These are phyloP conservation scores for Cardamine occulta DNA, from an alignment of 345 rosid genomes.

Conservation along the genomic window DNA sequence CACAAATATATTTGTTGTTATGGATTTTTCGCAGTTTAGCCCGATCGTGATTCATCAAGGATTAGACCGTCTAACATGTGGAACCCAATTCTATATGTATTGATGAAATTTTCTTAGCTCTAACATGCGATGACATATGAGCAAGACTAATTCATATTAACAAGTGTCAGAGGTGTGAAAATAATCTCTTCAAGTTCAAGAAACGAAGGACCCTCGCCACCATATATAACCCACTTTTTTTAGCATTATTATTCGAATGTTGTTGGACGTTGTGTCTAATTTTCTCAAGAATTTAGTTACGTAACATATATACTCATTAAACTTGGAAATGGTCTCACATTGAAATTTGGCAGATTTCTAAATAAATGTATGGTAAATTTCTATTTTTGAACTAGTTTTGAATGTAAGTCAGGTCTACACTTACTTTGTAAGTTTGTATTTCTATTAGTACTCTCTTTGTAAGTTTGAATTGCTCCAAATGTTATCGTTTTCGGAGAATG, in stretches of 20 bases:
- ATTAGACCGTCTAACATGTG: constrained; percentile 6
- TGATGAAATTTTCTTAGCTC: neutral
- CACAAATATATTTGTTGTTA: neutral
- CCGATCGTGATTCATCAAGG: neutral
- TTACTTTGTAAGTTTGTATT: no score
- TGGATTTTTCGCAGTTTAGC: neutral
- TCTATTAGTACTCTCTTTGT: no score
- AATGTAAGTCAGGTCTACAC: neutral
- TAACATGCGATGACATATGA: constrained; percentile 4
- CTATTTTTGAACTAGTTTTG: no score
- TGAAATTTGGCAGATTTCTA: neutral
- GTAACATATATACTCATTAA: neutral
- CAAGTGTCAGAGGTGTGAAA: neutral
- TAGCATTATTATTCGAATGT: neutral
- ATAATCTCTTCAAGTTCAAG: neutral
- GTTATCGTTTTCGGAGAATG: no score
- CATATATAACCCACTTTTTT: neutral
- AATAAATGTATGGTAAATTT: neutral
- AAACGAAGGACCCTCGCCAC: neutral
- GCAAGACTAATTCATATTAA: neutral
- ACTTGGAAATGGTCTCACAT: neutral
- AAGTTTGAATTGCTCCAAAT: no score
- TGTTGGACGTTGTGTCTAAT: neutral
- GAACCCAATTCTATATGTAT: neutral
- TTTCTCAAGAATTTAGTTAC: neutral